A percentile compares a stretch with the other conserved stretches of the same genome.
Conservation (phyloP, 2,329 filamentous ascomycete species). For the Pseudodiploospora longispora region DNA sequence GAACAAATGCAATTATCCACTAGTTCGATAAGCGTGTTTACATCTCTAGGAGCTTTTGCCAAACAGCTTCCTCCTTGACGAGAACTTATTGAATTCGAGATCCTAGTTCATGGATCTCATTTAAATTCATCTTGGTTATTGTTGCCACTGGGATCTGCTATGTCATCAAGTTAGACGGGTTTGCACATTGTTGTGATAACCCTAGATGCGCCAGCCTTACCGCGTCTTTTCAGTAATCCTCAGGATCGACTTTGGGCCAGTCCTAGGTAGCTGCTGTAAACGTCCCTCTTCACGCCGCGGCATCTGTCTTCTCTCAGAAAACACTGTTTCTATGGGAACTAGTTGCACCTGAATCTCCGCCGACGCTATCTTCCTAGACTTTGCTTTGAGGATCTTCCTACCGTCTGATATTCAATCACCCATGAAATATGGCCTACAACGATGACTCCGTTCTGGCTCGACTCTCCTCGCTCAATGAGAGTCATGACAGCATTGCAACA, state of each 20-base stretch:
- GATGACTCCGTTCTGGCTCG: slow-evolving; percentile 94
- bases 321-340: slow-evolving; percentile 13
- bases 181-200: no score
- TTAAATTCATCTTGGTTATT: no score
- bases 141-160: no score
- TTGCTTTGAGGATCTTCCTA: no score
- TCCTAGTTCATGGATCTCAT: no score
- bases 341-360: slow-evolving; percentile 1
- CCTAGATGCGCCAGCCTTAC: no score
- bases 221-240: no score
- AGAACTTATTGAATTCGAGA: no score
- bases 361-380: slow-evolving; percentile 4
- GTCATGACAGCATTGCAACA: slow-evolving; percentile 91
- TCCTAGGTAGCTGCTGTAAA: slow-evolving; percentile 20
- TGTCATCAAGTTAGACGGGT: no score
- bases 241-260: no score
- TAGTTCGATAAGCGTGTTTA: slow-evolving; percentile 8
- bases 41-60: slow-evolving; percentile 10
- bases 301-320: slow-evolving; percentile 12
- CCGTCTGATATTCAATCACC: no score
- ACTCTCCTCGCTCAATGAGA: slow-evolving; percentile 91
- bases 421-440: slow-evolving; percentile 70
- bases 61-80: slow-evolving; percentile 10
- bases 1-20: slow-evolving; percentile 16
- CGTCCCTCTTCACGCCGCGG: slow-evolving; percentile 19